Conservation (phyloP, 805 yeast species). For the Metschnikowia cerradonensis region DNA sequence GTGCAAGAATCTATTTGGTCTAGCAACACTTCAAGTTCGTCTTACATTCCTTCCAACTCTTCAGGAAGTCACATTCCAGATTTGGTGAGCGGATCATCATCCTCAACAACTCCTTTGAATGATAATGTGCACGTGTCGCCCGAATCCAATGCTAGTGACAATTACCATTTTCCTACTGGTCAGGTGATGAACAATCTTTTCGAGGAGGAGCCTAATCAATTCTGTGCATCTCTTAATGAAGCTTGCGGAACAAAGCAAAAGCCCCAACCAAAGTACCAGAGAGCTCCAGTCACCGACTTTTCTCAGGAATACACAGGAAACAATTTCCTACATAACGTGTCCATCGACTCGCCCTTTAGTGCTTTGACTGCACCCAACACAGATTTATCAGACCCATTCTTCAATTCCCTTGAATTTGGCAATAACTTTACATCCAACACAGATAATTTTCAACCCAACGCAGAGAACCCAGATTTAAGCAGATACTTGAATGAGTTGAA, state of each 20-base stretch:
- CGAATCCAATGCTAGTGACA: constrained; percentile 22
- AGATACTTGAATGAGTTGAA: constrained; percentile 23
- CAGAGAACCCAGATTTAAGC: background rate
- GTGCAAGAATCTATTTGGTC: constrained; percentile 37
- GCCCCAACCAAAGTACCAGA: constrained; percentile 55
- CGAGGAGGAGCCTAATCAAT: constrained; percentile 68
- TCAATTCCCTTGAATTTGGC: background rate
- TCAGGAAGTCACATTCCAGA: constrained; percentile 26
- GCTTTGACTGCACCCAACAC: constrained; percentile 1
- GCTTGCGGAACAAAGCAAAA: constrained; percentile 78
- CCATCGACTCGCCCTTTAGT: background rate
- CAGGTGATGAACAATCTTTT: constrained; percentile 27
- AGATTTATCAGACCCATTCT: constrained; percentile 1
- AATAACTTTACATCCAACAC: background rate
- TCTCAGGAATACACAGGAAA: constrained; percentile 7
- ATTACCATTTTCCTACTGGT: constrained; percentile 12
- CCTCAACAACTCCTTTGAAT: constrained; percentile 38
- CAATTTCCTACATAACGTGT: constrained; percentile 4
- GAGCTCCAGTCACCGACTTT: constrained; percentile 8
- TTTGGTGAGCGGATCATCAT: constrained; percentile 32
- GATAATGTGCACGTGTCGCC: constrained; percentile 35
- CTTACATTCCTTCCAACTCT: constrained; percentile 6
- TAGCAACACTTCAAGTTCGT: constrained; percentile 17
- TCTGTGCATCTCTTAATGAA: constrained; percentile 69
- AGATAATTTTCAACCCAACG: background rate